Evolutionary conservation across 352 stramenopile species (phyloP).

Genomic region (Phytophthora fragariae): DNA sequence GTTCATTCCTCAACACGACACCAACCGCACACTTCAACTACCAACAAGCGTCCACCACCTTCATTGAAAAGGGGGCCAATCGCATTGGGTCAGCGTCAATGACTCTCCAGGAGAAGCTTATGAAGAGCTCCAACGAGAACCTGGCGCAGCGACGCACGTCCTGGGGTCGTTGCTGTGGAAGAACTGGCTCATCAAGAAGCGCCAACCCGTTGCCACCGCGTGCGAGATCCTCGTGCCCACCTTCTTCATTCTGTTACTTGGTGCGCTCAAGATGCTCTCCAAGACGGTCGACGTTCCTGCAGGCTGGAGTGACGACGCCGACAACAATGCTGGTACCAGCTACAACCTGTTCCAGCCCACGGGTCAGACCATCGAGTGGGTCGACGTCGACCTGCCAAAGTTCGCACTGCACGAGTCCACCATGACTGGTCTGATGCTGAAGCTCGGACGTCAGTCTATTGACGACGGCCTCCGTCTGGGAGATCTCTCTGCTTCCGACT

Average conservation of each 20-base stretch:
- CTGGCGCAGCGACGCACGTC: constrained; percentile 16
- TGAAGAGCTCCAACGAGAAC: constrained; percentile 1
- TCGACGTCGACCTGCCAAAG: constrained; percentile 41
- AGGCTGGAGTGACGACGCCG: constrained; percentile 53
- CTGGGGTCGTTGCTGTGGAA: constrained; percentile 63
- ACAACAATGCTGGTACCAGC: constrained; percentile 28
- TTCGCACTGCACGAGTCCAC: constrained; percentile 63
- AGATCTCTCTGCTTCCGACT: constrained; percentile 43
- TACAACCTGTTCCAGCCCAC: constrained; percentile 64
- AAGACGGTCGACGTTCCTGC: constrained; percentile 51
- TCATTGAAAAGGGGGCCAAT: neutral
- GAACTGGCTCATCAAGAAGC: constrained; percentile 70
- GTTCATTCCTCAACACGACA: constrained; percentile 14
- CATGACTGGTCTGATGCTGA: constrained; percentile 64
- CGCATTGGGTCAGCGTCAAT: neutral
- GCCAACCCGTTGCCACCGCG: constrained; percentile 50
- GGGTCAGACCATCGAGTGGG: constrained; percentile 43
- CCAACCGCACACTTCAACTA: constrained; percentile 2
- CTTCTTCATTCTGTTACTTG: constrained; percentile 65
- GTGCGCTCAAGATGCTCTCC: constrained; percentile 52
- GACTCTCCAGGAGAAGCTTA: constrained; percentile 22
- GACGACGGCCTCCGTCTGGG: constrained; percentile 43
- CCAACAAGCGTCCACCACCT: neutral
- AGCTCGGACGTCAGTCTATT: constrained; percentile 49
- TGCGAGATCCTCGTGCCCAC: constrained; percentile 62